These are phyloP conservation scores for Adansonia digitata DNA, from an alignment of 345 rosid genomes.

Conservation along the genomic window DNA sequence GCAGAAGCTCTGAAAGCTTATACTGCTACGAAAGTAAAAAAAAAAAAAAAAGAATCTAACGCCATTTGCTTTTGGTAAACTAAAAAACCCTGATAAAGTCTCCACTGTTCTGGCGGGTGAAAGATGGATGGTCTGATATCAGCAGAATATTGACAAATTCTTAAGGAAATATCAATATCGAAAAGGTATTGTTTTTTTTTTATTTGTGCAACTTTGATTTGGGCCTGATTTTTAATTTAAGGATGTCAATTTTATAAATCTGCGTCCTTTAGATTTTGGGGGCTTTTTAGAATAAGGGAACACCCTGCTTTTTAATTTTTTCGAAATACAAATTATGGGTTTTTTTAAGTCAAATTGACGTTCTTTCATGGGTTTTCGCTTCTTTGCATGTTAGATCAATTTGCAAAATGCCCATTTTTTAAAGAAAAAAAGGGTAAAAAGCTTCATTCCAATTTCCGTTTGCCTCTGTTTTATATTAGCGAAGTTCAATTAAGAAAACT, in stretches of 20 bases:
- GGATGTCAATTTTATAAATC: background rate
- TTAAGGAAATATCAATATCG: background rate
- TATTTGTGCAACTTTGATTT: background rate
- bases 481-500: background rate
- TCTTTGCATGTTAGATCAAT: background rate
- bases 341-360: background rate
- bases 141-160: background rate
- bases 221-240: background rate
- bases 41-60: background rate
- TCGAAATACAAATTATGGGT: background rate
- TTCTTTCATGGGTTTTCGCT: background rate
- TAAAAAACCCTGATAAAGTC: background rate
- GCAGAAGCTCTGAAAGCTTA: background rate
- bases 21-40: background rate
- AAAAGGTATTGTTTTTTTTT: background rate
- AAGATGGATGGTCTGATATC: background rate
- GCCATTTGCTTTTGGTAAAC: background rate
- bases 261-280: background rate
- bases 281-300: background rate
- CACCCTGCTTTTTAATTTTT: background rate
- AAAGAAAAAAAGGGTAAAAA: background rate
- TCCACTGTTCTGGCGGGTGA: background rate
- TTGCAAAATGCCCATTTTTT: background rate
- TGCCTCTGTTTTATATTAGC: background rate
- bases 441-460: background rate